Conservation (phyloP, 768 basidiomycete genomes). For the Amanita thiersii region DNA sequence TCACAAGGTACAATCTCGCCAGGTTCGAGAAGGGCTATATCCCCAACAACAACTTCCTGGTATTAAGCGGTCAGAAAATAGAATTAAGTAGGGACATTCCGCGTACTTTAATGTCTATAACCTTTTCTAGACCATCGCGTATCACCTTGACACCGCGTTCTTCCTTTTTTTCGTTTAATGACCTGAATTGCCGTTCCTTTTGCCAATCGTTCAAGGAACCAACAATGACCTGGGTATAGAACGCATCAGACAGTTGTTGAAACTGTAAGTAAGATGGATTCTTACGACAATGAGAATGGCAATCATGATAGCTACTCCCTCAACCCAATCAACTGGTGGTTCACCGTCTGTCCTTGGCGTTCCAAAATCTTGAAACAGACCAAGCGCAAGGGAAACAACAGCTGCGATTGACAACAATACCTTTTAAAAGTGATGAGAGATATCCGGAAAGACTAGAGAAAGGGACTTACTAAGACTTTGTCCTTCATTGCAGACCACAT, state of each 20-base stretch:
- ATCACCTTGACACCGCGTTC: constrained; percentile 86
- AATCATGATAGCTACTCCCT: constrained; percentile 79
- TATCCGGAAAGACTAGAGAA: constrained; percentile 5
- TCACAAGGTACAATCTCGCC: constrained; percentile 97
- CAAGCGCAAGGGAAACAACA: constrained; percentile 86
- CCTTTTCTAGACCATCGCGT: constrained; percentile 57
- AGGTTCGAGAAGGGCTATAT: constrained; percentile 85
- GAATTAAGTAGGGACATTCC: constrained; percentile 1
- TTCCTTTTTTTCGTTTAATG: constrained; percentile 90
- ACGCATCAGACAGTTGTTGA: background rate
- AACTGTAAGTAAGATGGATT: no score
- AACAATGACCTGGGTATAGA: constrained; percentile 77
- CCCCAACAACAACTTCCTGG: constrained; percentile 89
- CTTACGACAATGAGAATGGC: constrained; percentile 70
- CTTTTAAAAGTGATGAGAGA: constrained; percentile 26
- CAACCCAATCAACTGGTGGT: constrained; percentile 94
- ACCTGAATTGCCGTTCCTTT: constrained; percentile 93
- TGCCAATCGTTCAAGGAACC: constrained; percentile 98
- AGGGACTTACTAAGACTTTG: constrained; percentile 68
- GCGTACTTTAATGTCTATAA: constrained; percentile 74
- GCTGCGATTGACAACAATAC: constrained; percentile 89
- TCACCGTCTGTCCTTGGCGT: constrained; percentile 45
- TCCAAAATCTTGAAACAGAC: constrained; percentile 92
- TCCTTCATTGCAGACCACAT: constrained; percentile 89
- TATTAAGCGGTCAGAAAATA: constrained; percentile 14